phyloP scores from a whole-genome alignment of 257 asterid genomes.

The Euphrasia confusa region DNA sequence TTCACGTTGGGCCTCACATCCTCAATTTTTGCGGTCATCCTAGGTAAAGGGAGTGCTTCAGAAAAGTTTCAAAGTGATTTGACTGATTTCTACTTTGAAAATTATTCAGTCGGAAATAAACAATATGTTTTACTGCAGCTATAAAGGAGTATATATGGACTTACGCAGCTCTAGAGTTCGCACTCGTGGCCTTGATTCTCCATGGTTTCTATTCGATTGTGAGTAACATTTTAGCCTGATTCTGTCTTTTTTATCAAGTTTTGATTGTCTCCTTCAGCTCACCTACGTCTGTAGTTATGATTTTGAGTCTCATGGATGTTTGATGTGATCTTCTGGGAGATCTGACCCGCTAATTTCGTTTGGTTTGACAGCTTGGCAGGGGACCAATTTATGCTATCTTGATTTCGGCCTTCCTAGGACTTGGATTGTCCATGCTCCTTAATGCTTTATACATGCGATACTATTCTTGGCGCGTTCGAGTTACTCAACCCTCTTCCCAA shows the following conservation, averaged over 20 bases:
- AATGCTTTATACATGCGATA: constrained; percentile 43
- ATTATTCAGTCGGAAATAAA: constrained; percentile 15
- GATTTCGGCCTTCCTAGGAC: constrained; percentile 54
- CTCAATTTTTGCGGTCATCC: constrained; percentile 60
- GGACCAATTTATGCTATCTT: constrained; percentile 57
- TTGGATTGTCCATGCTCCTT: constrained; percentile 48
- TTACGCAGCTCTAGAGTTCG: constrained; percentile 80
- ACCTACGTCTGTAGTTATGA: too few species aligned
- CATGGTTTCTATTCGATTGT: constrained; percentile 63
- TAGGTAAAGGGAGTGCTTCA: constrained; percentile 37
- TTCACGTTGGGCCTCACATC: constrained; percentile 69
- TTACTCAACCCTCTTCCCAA: constrained; percentile 30
- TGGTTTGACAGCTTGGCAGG: constrained; percentile 51
- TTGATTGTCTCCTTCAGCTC: neutral
- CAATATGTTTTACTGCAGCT: constrained; percentile 50
- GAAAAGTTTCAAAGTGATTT: constrained; percentile 4
- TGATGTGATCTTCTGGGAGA: neutral
- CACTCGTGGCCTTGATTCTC: constrained; percentile 54
- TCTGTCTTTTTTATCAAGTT: constrained; percentile 1
- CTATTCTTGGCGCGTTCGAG: constrained; percentile 41
- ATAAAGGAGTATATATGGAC: constrained; percentile 73
- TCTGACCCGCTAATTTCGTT: constrained; percentile 13
- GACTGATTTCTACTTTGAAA: neutral
- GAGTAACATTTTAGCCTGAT: constrained; percentile 24
- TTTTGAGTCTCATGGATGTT: too few species aligned